A percentile compares a stretch with the other conserved stretches of the same genome.
Evolutionary conservation across 225 moss, liverwort and hornwort genomes (phyloP).

Genomic region (Pseudoscleropodium purum): DNA sequence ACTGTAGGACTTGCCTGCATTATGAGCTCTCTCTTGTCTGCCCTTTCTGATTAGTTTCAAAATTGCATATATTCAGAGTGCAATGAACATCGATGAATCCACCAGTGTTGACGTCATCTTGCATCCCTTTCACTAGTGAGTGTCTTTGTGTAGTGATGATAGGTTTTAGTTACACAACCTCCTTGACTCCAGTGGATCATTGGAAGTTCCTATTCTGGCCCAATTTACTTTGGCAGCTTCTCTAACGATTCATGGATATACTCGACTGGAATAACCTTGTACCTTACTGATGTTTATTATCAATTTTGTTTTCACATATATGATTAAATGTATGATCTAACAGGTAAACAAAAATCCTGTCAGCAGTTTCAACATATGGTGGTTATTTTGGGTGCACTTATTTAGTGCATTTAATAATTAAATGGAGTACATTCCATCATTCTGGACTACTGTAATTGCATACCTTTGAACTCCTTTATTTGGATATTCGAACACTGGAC

Average conservation of each 20-base stretch:
- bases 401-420: no score
- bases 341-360: no score
- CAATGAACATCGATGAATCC: slow-evolving; percentile 1
- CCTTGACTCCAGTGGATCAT: not conserved
- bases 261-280: not conserved
- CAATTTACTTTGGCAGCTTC: not conserved
- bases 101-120: not conserved
- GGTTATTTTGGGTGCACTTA: no score
- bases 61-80: slow-evolving; percentile 9
- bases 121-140: not conserved
- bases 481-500: no score
- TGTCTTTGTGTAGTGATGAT: not conserved
- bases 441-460: no score
- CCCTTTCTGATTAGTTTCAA: slow-evolving; percentile 4
- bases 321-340: no score
- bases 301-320: no score
- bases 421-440: no score
- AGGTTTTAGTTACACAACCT: not conserved
- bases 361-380: no score
- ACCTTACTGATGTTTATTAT: no score
- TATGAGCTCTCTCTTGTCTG: not conserved
- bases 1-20: slow-evolving; percentile 3
- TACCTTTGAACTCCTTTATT: no score
- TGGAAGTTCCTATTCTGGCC: not conserved
- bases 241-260: not conserved